Percentiles rank a stretch among this genome's conserved stretches.
phyloP scores from a whole-genome alignment of 1,139 yeast species.

The Taphrina populina region DNA sequence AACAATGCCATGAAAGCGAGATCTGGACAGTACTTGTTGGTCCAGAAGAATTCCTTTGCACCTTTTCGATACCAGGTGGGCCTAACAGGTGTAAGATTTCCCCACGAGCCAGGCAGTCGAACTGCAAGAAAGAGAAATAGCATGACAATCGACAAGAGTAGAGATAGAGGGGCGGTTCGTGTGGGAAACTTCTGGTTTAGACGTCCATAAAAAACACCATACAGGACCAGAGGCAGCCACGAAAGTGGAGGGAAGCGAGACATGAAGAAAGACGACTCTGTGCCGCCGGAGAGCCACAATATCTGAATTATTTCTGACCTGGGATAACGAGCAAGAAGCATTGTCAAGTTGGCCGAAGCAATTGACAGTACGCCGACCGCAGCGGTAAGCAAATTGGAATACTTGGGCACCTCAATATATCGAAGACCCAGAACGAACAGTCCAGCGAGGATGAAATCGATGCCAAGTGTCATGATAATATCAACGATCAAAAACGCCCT shows the following conservation, averaged over 20 bases:
- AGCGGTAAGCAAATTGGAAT: constrained; percentile 5
- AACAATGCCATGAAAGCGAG: constrained; percentile 25
- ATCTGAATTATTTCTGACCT: constrained; percentile 3
- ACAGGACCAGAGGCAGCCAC: constrained; percentile 28
- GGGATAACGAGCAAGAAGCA: background rate
- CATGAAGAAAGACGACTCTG: background rate
- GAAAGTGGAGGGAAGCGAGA: constrained; percentile 29
- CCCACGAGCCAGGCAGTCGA: constrained; percentile 25
- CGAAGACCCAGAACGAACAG: constrained; percentile 4
- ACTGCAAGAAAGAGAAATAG: constrained; percentile 17
- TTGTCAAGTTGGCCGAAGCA: constrained; percentile 10
- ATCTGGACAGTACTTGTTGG: constrained; percentile 33
- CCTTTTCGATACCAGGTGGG: constrained; percentile 27
- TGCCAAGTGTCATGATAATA: constrained; percentile 25
- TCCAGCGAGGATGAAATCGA: constrained; percentile 26
- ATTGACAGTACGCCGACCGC: constrained; percentile 8
- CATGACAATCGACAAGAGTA: constrained; percentile 6
- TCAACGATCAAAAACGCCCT: constrained; percentile 15
- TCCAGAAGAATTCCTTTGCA: constrained; percentile 26
- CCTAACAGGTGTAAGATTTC: constrained; percentile 30
- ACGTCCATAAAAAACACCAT: constrained; percentile 28
- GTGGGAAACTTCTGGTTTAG: constrained; percentile 13
- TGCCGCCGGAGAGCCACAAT: constrained; percentile 20
- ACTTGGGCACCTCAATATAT: constrained; percentile 11
- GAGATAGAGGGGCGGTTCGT: constrained; percentile 14